A percentile compares a stretch with the other conserved stretches of the same genome.
Evolutionary conservation across 192 early-diverging fungal genomes (phyloP).

Genomic region (Backusella westeae): DNA sequence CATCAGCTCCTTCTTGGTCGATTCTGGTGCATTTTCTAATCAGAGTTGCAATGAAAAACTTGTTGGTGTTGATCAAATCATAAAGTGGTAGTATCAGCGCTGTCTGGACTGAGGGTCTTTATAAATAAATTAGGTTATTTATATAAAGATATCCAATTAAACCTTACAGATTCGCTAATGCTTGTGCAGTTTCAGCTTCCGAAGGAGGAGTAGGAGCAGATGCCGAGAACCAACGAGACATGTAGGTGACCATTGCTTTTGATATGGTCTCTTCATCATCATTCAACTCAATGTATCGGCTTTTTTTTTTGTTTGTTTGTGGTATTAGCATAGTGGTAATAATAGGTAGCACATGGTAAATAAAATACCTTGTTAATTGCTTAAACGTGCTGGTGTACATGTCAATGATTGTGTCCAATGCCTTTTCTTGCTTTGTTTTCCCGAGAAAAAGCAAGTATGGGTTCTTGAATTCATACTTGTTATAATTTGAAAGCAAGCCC

Average conservation of each 20-base stretch:
- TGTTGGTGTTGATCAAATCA: conserved; percentile 48
- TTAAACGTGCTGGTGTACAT: not conserved
- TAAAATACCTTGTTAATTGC: not conserved
- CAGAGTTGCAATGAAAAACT: conserved; percentile 31
- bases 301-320: conserved; percentile 9
- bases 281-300: conserved; percentile 40
- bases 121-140: not conserved
- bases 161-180: conserved; percentile 17
- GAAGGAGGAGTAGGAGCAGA: not conserved
- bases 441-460: conserved; percentile 41
- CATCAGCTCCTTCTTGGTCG: not conserved
- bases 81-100: conserved; percentile 45
- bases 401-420: conserved; percentile 30
- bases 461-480: conserved; percentile 54
- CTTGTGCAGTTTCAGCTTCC: not conserved
- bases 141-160: no score
- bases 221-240: conserved; percentile 19
- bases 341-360: not conserved
- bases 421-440: conserved; percentile 28
- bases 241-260: conserved; percentile 16
- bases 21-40: conserved; percentile 21
- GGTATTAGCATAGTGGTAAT: not conserved
- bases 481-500: conserved; percentile 54
- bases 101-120: conserved; percentile 43
- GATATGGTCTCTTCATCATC: conserved; percentile 44